phyloP scores from a whole-genome alignment of 805 yeast species.

The Yarrowia sp. region DNA sequence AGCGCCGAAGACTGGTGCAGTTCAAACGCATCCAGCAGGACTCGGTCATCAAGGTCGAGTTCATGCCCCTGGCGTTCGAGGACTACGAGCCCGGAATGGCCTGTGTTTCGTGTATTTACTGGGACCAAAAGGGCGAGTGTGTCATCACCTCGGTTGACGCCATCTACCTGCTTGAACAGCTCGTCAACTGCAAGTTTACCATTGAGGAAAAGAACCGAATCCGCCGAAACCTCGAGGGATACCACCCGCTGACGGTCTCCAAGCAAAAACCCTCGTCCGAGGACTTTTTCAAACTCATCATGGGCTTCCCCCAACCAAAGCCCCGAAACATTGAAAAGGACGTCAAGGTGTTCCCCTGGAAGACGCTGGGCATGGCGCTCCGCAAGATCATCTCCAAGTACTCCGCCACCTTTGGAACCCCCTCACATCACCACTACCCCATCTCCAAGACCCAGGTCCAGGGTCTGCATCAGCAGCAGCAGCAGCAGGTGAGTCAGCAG shows the following conservation, averaged over 20 bases:
- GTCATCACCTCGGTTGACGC: constrained; percentile 72
- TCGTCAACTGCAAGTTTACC: constrained; percentile 61
- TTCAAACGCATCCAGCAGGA: constrained; percentile 53
- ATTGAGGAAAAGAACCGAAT: constrained; percentile 76
- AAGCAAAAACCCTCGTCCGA: constrained; percentile 54
- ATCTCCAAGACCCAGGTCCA: constrained; percentile 36
- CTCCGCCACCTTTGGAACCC: constrained; percentile 45
- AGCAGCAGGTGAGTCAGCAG: constrained; percentile 2
- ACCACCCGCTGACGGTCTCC: constrained; percentile 66
- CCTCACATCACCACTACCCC: constrained; percentile 22
- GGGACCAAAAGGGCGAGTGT: constrained; percentile 58
- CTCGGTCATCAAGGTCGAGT: constrained; percentile 52
- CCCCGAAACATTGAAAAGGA: constrained; percentile 77
- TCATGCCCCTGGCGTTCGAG: constrained; percentile 51
- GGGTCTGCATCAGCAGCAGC: constrained; percentile 12
- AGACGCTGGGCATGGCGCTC: constrained; percentile 59
- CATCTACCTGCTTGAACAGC: constrained; percentile 61
- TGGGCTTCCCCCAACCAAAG: constrained; percentile 67
- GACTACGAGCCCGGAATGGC: constrained; percentile 54
- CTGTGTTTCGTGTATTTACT: constrained; percentile 65
- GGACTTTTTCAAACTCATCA: constrained; percentile 57
- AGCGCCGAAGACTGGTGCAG: constrained; percentile 58
- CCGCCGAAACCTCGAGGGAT: constrained; percentile 68
- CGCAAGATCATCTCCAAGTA: constrained; percentile 66
- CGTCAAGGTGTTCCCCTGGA: constrained; percentile 71